Evolutionary conservation across 306 rosid genomes (phyloP), one percentile per base, ranked within the genome.

Genomic region (Quillaja saponaria): DNA sequence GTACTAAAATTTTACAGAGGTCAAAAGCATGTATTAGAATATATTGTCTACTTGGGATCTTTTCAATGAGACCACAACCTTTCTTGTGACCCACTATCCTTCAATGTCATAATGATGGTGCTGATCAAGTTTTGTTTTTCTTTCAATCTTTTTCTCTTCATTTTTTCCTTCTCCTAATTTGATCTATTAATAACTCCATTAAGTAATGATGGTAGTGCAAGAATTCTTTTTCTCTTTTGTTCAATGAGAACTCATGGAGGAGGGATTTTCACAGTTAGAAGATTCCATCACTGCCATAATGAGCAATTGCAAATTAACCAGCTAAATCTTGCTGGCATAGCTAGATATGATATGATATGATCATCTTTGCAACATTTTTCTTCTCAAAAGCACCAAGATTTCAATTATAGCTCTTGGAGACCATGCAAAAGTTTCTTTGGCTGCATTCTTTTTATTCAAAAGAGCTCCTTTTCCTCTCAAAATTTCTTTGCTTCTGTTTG

Each of bases 351-450:
- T 61, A 34, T 42, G 72, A 66, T 69, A 31, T 61, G 68, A 39
- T 39, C 44, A 12, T 56, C 31, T 19, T 48, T 67, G 72, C 73
- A 25, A 58, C 59, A 74, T 66, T 68, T 63, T 76, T 81, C 79
- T 55, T 74, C 84, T 83, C 76, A 83, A 90, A 85, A 85, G 88
- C 61, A 74, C 75, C 85, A 66, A 80, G 73, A 80, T 77, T 67
- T 80, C 82, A 87, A 91, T 91, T 69, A 90, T 87, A 64, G 16
- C 67, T 69, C 96, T 91, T 58, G 91, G 86, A 91, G 95, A 88
- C 96, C 96, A 88, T 91, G 95, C 90, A 88, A 91, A 91, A 91
- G 87, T 10, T 68, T 74, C 71, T 81, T 87, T 83, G 82, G 81
- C 85, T 72, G 69, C 70, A 65, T 70, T 58, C 77, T 76, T 78